Evolutionary conservation across 1,284 basidiomycete genomes (phyloP).

Genomic region (Trametes pubescens): DNA sequence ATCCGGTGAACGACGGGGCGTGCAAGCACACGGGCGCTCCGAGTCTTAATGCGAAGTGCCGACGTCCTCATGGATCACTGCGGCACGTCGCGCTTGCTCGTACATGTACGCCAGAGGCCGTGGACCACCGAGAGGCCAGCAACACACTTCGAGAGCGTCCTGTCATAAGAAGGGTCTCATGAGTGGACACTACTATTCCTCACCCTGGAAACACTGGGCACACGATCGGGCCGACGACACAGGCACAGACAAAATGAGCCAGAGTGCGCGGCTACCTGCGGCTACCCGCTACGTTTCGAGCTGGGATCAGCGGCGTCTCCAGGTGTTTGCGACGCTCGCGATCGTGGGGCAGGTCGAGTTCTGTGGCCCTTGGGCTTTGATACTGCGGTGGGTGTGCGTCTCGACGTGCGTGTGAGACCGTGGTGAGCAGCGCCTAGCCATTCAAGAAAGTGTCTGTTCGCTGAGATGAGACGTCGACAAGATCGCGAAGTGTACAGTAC

Average conservation of each 20-base stretch:
- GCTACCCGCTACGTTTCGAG: neutral
- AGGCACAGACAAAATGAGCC: neutral
- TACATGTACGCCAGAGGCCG: neutral
- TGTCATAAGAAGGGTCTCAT: no score
- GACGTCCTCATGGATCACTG: neutral
- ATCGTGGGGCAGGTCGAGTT: neutral
- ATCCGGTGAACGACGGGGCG: no score
- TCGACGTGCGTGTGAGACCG: neutral
- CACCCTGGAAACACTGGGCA: no score
- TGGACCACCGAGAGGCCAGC: no score
- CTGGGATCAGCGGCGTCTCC: conserved; percentile 1
- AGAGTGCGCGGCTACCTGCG: neutral
- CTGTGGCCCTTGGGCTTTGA: neutral
- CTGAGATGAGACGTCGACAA: neutral
- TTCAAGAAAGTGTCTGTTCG: neutral
- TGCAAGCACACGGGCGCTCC: neutral
- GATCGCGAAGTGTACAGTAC: no score
- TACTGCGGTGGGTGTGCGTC: conserved; percentile 10
- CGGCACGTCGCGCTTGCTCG: neutral
- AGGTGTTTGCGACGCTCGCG: conserved; percentile 7
- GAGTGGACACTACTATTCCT: no score
- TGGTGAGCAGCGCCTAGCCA: neutral
- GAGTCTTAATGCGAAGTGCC: neutral
- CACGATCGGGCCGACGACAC: no score
- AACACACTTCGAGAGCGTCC: no score